Conservation (phyloP, 2,329 filamentous ascomycete species). For the Calonectria pauciramosa region DNA sequence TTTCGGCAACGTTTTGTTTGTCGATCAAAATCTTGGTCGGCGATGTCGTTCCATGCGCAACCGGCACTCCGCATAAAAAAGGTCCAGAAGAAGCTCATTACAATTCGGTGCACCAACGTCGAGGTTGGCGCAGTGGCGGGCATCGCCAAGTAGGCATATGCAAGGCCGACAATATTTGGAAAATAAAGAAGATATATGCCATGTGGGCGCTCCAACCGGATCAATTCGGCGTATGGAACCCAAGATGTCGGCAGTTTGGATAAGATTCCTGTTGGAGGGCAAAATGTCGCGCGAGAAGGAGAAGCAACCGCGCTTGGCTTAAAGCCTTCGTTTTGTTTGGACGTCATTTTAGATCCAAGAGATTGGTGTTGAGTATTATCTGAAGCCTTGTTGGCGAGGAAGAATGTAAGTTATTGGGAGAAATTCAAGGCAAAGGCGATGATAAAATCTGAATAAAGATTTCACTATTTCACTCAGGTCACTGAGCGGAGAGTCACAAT, state of each 20-base stretch:
- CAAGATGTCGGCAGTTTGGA: conserved; percentile 60
- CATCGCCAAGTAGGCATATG: conserved; percentile 60
- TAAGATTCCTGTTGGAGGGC: conserved; percentile 60
- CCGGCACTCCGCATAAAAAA: conserved; percentile 58
- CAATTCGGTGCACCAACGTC: conserved; percentile 44
- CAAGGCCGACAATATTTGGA: conserved; percentile 58
- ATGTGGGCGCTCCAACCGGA: conserved; percentile 64
- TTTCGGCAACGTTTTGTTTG: conserved; percentile 63
- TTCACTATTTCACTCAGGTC: too few species aligned
- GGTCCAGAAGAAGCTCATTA: conserved; percentile 55
- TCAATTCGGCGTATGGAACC: conserved; percentile 68
- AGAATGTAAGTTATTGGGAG: not conserved
- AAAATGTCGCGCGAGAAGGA: conserved; percentile 45
- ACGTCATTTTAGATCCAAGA: not conserved
- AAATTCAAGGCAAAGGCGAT: not conserved
- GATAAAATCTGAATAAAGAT: not conserved
- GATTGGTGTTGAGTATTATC: not conserved
- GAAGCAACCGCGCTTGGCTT: not conserved
- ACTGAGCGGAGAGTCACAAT: not conserved
- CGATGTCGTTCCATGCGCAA: conserved; percentile 69
- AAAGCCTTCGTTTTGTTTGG: not conserved
- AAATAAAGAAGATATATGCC: conserved; percentile 68
- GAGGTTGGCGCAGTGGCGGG: conserved; percentile 46
- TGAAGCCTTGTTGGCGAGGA: not conserved
- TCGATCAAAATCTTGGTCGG: conserved; percentile 67